Base-by-base conservation (phyloP, 306 rosid genomes). In the Cucurbita maxima region DNA sequence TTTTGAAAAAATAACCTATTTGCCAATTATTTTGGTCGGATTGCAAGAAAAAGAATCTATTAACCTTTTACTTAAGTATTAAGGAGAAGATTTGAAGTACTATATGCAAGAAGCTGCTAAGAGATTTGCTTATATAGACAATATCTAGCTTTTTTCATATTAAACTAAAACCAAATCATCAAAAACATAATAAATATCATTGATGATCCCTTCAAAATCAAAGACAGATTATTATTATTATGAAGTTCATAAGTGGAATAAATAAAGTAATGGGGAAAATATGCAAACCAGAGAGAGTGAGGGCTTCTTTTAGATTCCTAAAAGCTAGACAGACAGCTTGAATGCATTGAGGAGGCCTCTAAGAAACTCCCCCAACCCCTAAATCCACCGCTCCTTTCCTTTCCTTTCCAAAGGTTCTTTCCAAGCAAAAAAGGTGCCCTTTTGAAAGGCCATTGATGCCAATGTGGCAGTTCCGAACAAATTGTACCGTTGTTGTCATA, bases 261-360 rank as follows among this genome's bases (percentile, higher is more conserved):
- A 66, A 66, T 14, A 13, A 50, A 50, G 38, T 66, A 47, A 30
- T 12, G 59, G 37, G 47, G 25, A 15, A 61, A 37, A 62, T 62
- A 5, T 62, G 7, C 15, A 64, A 41, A 40, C 51, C 30, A 64
- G 30, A 64, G 15, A 41, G 36, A 64, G 53, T 12, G n/a, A 13
- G 14, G 55, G 10, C 11, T 22, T 16, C 19, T 45, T 45, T 67
- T 45, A 45, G 72, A 67, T 67, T 44, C 56, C 72, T 67, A 45
- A 67, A 67, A 67, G 55, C 12, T 44, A 67, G 56, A 67, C 72
- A 67, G 72, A 67, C 72, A 67, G 72, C 72, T 67, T 67, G 72
- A 67, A 67, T 45, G 72, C 72, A 67, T 55, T 67, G 72, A 44
- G 72, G 40, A 45, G 38, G 15, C 13, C 3, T 67, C 71, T 44